Conservation (phyloP, 2,329 filamentous ascomycete genomes). For the Capronia epimyces region DNA sequence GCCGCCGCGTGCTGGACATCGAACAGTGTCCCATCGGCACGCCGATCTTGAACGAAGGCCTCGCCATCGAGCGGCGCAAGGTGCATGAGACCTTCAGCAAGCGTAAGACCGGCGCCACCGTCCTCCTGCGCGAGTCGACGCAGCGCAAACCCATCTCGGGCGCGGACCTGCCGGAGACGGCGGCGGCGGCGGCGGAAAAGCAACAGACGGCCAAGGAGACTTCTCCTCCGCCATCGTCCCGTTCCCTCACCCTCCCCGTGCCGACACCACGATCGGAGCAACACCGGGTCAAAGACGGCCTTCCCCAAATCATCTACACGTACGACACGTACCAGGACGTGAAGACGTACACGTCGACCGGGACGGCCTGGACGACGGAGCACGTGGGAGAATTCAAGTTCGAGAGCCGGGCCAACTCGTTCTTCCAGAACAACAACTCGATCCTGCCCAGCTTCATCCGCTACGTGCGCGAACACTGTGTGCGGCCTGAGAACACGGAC, state of each 20-base stretch:
- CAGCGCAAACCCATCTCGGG: conserved; percentile 45
- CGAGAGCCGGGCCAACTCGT: conserved; percentile 84
- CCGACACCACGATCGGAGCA: conserved; percentile 5
- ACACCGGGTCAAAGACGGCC: conserved; percentile 35
- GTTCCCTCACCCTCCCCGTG: conserved; percentile 3
- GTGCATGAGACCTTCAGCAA: conserved; percentile 64
- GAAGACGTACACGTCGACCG: conserved; percentile 85
- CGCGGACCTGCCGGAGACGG: not conserved
- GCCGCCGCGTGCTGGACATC: conserved; percentile 72
- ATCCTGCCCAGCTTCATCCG: conserved; percentile 82
- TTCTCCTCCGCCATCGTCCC: not conserved
- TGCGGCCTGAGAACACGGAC: conserved; percentile 41
- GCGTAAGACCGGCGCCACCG: conserved; percentile 77
- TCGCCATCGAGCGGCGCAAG: conserved; percentile 70
- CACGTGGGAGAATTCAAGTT: conserved; percentile 82
- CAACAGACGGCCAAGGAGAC: conserved; percentile 9
- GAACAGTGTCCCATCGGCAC: conserved; percentile 97
- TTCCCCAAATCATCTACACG: conserved; percentile 51
- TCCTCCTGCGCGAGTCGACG: conserved; percentile 83
- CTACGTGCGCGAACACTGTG: conserved; percentile 76
- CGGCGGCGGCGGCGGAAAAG: too few relatives aligned
- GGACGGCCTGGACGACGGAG: conserved; percentile 75
- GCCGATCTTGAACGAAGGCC: conserved; percentile 71
- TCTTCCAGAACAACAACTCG: conserved; percentile 99
- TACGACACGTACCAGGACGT: conserved; percentile 62